Evolutionary conservation across 257 asterid species (phyloP).

Genomic region (Haberlea rhodopensis): DNA sequence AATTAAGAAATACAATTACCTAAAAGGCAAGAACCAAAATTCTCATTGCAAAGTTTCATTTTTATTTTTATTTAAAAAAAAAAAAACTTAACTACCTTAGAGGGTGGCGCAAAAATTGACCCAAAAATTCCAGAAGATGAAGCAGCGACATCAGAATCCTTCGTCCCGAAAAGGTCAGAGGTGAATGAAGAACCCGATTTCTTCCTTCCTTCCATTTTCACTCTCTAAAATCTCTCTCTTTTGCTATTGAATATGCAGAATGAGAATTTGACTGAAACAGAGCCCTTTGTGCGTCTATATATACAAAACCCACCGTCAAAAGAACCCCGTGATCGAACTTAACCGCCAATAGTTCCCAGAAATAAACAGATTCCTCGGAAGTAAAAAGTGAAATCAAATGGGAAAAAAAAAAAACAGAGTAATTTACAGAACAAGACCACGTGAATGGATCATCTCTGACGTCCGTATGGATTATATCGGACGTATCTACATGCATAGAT

Average conservation of each 20-base stretch:
- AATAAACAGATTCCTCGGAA: constrained; percentile 5
- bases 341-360: constrained; percentile 24
- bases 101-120: constrained; percentile 52
- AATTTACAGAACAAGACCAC: constrained; percentile 16
- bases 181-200: constrained; percentile 48
- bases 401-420: constrained; percentile 4
- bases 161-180: constrained; percentile 61
- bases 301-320: constrained; percentile 41
- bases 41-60: neutral
- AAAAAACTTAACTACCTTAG: constrained; percentile 11
- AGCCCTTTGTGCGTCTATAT: constrained; percentile 15
- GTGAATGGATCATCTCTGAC: constrained; percentile 23
- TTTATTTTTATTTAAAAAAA: too few relatives aligned
- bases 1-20: neutral
- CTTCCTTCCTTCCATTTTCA: constrained; percentile 49
- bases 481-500: constrained; percentile 8
- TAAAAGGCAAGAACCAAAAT: neutral
- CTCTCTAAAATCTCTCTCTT: constrained; percentile 9
- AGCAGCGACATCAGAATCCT: constrained; percentile 35
- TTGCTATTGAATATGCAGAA: neutral
- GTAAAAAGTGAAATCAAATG: constrained; percentile 11
- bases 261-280: constrained; percentile 20
- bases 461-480: constrained; percentile 3
- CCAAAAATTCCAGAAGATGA: constrained; percentile 46
- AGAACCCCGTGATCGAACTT: constrained; percentile 12